Base-by-base conservation (phyloP, 257 asterid genomes). In the Jasminum sambac region DNA sequence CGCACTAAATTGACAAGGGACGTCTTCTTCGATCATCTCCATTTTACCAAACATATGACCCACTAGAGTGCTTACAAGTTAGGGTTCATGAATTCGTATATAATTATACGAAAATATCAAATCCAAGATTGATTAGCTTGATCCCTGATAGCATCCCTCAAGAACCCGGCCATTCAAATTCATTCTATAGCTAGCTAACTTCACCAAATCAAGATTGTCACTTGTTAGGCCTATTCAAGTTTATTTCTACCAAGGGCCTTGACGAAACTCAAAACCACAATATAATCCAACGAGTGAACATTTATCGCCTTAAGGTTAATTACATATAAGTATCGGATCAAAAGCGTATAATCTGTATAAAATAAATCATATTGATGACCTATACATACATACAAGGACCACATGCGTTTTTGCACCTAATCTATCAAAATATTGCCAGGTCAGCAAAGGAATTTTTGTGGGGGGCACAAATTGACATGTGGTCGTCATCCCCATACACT, bases 401-500 rank as follows among this genome's bases (percentile, higher is more conserved):
- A n/a, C 36, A 1, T 30, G 36, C 36, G 4, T 30, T 30, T 30
- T 30, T 30, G 1, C 2, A 30, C 34, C 62, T 0, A 9, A 30
- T 4, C 9, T 19, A 16, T 34, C 16, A 9, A 23, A 55, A 23
- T 23, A 8, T 39, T 73, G 46, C 43, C 67, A 52, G 38, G 70
- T 73, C 64, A 74, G 75, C 71, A 46, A 61, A 73, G 37, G 59
- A 62, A 78, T 46, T 74, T 46, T 23, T 57, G 25, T 26, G 4
- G 59, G 59, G 69, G 68, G 10, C 83, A 72, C 63, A 70, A 10
- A 39, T 21, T n/a, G 72, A 34, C 77, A 36, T 67, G 10, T 73
- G 46, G 36, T 30, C 4, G 36, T 30, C 36, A n/a, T n/a, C n/a
- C n/a, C n/a, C n/a, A n/a, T 30, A 30, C 48, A 55, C n/a, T 11